A percentile compares a stretch with the other conserved stretches of the same genome.
Evolutionary conservation across 1,139 yeast genomes (phyloP).

Genomic region (Nakaseomyces nivariensis): DNA sequence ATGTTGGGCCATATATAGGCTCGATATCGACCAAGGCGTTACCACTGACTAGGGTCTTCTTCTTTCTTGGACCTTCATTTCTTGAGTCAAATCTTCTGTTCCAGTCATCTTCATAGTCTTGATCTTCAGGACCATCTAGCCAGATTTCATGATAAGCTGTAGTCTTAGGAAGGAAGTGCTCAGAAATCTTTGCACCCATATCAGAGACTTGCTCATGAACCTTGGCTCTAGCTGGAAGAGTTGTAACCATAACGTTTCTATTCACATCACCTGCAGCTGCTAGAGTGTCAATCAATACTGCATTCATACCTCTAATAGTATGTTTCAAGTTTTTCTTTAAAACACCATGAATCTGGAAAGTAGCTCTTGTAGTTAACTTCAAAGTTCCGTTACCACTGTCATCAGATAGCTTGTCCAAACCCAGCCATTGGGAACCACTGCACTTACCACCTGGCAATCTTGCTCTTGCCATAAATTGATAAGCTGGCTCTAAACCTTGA

Average conservation of each 20-base stretch:
- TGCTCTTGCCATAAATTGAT: conserved; percentile 91
- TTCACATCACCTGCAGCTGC: conserved; percentile 99
- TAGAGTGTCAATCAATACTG: conserved; percentile 82
- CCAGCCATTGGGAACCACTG: conserved; percentile 79
- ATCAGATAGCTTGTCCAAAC: conserved; percentile 74
- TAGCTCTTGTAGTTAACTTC: conserved; percentile 93
- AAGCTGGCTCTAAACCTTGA: conserved; percentile 91
- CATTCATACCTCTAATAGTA: conserved; percentile 86
- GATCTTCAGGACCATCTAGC: conserved; percentile 78
- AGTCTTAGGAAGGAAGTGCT: conserved; percentile 76
- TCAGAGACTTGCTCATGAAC: conserved; percentile 67
- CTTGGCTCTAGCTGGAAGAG: conserved; percentile 75
- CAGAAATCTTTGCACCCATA: conserved; percentile 59
- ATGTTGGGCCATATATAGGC: conserved; percentile 79
- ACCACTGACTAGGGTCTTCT: conserved; percentile 76
- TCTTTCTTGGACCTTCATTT: conserved; percentile 68
- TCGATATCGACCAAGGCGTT: conserved; percentile 78
- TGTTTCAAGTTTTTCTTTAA: conserved; percentile 85
- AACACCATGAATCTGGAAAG: conserved; percentile 93
- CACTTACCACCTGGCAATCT: conserved; percentile 93
- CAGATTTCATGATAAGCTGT: conserved; percentile 97
- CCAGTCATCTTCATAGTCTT: conserved; percentile 58
- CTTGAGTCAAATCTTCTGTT: conserved; percentile 63
- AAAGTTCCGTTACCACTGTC: conserved; percentile 85
- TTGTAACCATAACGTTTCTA: conserved; percentile 89